These are phyloP conservation scores for Quercus mongolica DNA, from an alignment of 306 rosid genomes.

Conservation along the genomic window DNA sequence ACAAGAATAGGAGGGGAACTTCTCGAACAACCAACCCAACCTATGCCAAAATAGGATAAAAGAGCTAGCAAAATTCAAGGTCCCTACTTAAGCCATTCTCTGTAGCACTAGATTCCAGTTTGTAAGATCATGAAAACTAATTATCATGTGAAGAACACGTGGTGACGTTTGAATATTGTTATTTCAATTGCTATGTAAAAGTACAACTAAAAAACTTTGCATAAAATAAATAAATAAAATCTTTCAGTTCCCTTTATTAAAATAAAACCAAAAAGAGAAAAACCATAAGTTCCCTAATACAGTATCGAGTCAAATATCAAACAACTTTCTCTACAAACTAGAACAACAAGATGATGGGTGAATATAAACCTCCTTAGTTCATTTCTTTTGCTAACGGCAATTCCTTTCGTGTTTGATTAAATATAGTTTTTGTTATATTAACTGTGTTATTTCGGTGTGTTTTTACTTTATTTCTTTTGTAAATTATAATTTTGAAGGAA, in stretches of 20 bases:
- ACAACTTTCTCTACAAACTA: slow-evolving; percentile 42
- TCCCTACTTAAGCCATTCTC: background rate
- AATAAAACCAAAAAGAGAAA: background rate
- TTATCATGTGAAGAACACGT: no score
- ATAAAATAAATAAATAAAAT: background rate
- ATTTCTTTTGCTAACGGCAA: background rate
- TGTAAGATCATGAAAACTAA: background rate
- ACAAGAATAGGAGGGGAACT: background rate
- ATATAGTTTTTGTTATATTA: background rate
- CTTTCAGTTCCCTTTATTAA: background rate
- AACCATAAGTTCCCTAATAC: background rate
- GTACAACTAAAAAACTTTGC: no score
- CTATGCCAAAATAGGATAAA: background rate
- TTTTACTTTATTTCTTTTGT: background rate
- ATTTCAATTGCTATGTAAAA: background rate
- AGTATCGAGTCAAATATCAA: background rate
- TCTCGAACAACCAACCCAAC: background rate
- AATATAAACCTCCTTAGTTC: slow-evolving; percentile 69
- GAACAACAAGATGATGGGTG: slow-evolving; percentile 92
- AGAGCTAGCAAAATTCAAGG: background rate
- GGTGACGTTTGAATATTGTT: background rate
- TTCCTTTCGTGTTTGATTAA: background rate
- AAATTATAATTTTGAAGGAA: slow-evolving; percentile 14
- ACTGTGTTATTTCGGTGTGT: background rate
- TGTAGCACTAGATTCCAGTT: background rate